Conservation (phyloP, 2,329 filamentous ascomycete species). For the Sporothrix luriei region DNA sequence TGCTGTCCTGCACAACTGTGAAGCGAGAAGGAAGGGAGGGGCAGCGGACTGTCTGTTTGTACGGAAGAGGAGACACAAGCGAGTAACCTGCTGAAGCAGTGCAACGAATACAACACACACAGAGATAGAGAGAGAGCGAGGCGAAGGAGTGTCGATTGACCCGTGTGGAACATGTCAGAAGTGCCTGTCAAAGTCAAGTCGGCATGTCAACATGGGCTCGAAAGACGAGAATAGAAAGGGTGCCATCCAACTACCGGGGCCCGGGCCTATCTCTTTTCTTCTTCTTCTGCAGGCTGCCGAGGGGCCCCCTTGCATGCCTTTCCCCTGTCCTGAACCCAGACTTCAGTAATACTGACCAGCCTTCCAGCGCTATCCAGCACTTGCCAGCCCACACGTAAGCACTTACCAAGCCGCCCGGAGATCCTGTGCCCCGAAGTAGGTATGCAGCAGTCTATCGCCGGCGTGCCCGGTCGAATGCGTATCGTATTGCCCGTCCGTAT, state of each 20-base stretch:
- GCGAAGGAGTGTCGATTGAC: neutral
- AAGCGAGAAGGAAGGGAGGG: constrained; percentile 6
- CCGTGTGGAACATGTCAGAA: neutral
- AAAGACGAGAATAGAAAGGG: neutral
- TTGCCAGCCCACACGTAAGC: neutral
- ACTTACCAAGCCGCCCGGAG: neutral
- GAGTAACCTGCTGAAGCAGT: neutral
- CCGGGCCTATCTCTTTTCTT: neutral
- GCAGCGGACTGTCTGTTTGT: neutral
- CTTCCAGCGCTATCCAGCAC: neutral
- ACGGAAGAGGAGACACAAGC: constrained; percentile 12
- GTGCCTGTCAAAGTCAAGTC: neutral
- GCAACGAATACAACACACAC: too few relatives aligned
- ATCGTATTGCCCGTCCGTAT: constrained; percentile 13
- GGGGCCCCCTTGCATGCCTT: constrained; percentile 11
- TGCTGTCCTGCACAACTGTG: neutral
- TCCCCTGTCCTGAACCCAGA: constrained; percentile 13
- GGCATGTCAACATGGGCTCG: too few relatives aligned
- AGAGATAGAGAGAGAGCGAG: too few relatives aligned
- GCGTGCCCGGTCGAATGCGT: constrained; percentile 15
- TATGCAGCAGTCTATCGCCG: neutral
- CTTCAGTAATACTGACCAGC: neutral
- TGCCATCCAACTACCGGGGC: neutral
- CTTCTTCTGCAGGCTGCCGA: neutral
- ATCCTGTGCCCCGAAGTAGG: neutral